These are phyloP conservation scores for Trichoderma sp. DNA, from an alignment of 2,329 filamentous ascomycete genomes.

Conservation along the genomic window DNA sequence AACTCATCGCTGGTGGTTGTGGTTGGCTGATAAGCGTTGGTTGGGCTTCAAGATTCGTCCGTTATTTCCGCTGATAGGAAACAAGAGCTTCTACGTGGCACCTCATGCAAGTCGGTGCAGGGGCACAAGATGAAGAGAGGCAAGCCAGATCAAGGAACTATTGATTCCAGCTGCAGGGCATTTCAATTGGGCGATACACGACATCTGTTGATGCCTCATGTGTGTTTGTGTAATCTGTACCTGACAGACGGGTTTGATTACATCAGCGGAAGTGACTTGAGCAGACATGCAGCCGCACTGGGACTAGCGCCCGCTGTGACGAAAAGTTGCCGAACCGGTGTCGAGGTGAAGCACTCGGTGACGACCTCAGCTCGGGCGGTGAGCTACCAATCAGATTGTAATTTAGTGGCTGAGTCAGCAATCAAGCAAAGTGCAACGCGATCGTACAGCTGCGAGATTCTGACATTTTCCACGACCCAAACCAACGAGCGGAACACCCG, in stretches of 20 bases:
- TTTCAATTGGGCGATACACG: background rate
- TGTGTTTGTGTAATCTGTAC: background rate
- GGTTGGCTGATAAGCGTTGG: constrained; percentile 1
- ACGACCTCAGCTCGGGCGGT: background rate
- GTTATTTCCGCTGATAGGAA: constrained; percentile 11
- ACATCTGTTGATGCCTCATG: constrained; percentile 16
- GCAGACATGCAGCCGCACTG: constrained; percentile 1
- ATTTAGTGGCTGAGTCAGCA: constrained; percentile 29
- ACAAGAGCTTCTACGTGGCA: constrained; percentile 16
- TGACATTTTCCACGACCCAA: constrained; percentile 37
- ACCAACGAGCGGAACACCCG: background rate
- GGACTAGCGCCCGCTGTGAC: too few species aligned
- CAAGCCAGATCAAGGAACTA: too few species aligned
- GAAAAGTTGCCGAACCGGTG: constrained; percentile 9
- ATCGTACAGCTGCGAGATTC: constrained; percentile 27
- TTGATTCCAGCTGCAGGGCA: background rate
- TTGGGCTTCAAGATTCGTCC: constrained; percentile 13
- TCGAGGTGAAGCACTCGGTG: constrained; percentile 16
- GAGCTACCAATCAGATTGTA: background rate
- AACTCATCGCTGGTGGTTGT: background rate
- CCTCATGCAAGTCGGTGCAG: background rate
- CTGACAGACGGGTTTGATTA: background rate
- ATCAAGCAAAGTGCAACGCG: constrained; percentile 7
- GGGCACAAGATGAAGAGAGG: background rate
- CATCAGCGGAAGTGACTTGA: background rate